Evolutionary conservation across 345 rosid genomes (phyloP).

Genomic region (Anastatica hierochuntica): DNA sequence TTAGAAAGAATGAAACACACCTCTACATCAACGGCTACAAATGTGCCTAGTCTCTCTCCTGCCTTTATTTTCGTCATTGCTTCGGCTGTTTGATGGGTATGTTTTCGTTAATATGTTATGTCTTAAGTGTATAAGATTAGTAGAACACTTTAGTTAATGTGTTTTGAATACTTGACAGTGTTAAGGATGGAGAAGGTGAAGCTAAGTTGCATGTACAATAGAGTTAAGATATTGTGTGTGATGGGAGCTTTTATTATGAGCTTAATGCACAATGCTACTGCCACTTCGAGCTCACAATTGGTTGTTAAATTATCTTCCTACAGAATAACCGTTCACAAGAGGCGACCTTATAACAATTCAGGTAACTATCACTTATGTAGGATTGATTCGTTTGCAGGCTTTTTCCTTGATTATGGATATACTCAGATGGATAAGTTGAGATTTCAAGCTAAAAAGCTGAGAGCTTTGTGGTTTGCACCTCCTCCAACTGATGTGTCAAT

Average conservation of each 20-base stretch:
- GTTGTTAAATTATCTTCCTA: too few relatives aligned
- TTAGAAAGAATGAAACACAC: conserved; percentile 71
- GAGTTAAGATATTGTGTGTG: conserved; percentile 52
- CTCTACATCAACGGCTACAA: conserved; percentile 85
- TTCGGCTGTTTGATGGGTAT: conserved; percentile 50
- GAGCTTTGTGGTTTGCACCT: conserved; percentile 87
- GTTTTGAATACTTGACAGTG: neutral
- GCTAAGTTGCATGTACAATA: conserved; percentile 55
- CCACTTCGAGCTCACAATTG: conserved; percentile 1
- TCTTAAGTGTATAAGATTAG: neutral
- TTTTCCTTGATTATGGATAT: conserved; percentile 81
- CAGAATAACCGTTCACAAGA: too few relatives aligned
- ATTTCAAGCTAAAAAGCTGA: conserved; percentile 87
- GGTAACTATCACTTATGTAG: too few relatives aligned
- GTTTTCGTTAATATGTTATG: neutral
- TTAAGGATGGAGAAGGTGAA: conserved; percentile 75
- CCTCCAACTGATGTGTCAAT: conserved; percentile 33
- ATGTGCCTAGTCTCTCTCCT: conserved; percentile 92
- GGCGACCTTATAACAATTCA: too few relatives aligned
- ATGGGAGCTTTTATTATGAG: conserved; percentile 68
- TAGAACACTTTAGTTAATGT: neutral
- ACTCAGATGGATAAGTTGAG: conserved; percentile 59
- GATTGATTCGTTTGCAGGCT: conserved; percentile 66
- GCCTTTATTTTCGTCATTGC: conserved; percentile 80
- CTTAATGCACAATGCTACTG: conserved; percentile 55